Conservation (phyloP, 495 filamentous ascomycete species). For the Daldinia loculata region DNA sequence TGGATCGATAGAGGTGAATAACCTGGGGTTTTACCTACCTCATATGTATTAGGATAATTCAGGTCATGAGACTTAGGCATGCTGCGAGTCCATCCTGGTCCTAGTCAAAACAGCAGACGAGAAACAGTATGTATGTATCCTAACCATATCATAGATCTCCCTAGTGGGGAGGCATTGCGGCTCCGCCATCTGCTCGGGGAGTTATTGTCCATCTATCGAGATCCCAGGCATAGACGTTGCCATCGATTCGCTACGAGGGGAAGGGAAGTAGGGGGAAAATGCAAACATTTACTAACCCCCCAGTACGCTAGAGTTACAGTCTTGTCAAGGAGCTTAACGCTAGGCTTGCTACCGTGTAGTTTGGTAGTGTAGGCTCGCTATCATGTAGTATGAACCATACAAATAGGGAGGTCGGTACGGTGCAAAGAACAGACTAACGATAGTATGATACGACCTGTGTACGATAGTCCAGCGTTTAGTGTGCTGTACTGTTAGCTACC, state of each 20-base stretch:
- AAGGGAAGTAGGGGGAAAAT: neutral
- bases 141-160: neutral
- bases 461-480: constrained; percentile 10
- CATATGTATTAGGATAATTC: neutral
- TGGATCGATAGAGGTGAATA: neutral
- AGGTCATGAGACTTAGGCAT: neutral
- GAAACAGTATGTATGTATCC: neutral
- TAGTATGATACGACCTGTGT: constrained; percentile 12
- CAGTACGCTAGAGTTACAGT: neutral
- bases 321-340: constrained; percentile 11
- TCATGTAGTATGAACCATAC: constrained; percentile 23
- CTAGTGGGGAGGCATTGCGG: neutral
- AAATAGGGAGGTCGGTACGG: constrained; percentile 22
- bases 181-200: constrained; percentile 1
- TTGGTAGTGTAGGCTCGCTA: neutral
- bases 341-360: neutral
- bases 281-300: neutral
- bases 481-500: neutral
- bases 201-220: constrained; percentile 1
- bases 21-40: neutral
- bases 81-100: neutral
- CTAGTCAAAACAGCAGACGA: neutral
- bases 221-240: neutral
- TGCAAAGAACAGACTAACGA: constrained; percentile 16
- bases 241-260: constrained; percentile 2